Base-by-base conservation (phyloP, 306 rosid genomes). In the Parietaria judaica region DNA sequence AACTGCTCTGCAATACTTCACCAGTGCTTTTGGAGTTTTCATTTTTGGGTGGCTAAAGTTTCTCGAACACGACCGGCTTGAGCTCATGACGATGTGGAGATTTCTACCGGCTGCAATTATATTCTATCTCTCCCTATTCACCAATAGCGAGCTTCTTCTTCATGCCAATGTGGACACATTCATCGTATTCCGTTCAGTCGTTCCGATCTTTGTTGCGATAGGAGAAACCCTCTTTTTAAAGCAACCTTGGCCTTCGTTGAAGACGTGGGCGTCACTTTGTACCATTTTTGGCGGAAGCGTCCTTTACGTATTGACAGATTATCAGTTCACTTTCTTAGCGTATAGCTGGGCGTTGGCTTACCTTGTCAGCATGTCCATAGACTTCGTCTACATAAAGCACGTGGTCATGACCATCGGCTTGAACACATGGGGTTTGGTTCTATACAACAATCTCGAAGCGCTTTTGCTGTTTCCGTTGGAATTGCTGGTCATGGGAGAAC, bases 91-190 rank as follows among this genome's bases (percentile, higher is more conserved):
- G 34, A 74, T 88, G 96, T 88, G 92, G 89, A 78, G 78, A 63
- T 88, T 88, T 54, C 68, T 88, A 13, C 96, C 94, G 0, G 92
- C 94, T 0, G 94, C 96, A 1, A 59, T 84, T 39, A 88, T 84
- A 12, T 88, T 88, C 72, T 88, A 88, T 51, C 79, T 88, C 8
- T 84, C 96, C 14, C 84, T 88, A 31, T 88, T 88, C 76, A 88
- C 96, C 72, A 88, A 88, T 38, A 84, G 94, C 46, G 89, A 88
- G 80, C 76, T 84, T 47, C 89, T 88, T 45, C 80, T 88, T 51
- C 96, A 88, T 62, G 96, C 96, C 62, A 88, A 88, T 66, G 96
- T 88, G 11, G 96, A 88, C 51, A 88, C 96, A 0, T 88, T 88
- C 70, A 88, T 88, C 3, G 92, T 88, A 60, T 88, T 88, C 56